Evolutionary conservation across 176 grass and related monocot genomes (phyloP).

Genomic region (Avena atlantica): DNA sequence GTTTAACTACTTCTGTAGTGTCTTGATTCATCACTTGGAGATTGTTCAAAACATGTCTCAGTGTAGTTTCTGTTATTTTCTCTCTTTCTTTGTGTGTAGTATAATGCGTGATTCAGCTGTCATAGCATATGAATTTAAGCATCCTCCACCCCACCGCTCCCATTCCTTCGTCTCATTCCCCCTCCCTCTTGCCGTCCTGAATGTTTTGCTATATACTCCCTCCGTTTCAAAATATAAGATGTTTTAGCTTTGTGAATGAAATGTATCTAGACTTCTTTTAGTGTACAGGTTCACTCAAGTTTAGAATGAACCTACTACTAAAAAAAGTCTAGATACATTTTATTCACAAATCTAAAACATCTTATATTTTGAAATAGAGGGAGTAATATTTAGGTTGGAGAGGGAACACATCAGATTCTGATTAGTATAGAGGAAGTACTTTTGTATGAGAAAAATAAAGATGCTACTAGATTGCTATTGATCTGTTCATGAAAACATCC

Average conservation of each 20-base stretch:
- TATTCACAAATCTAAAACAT: too few relatives aligned
- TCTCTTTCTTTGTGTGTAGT: background rate
- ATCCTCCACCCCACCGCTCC: background rate
- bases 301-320: too few relatives aligned
- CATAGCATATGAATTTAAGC: slow-evolving; percentile 27
- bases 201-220: background rate
- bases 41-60: slow-evolving; percentile 7
- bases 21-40: background rate
- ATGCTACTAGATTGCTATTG: slow-evolving; percentile 2
- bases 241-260: too few relatives aligned
- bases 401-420: background rate
- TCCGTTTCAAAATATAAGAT: too few relatives aligned
- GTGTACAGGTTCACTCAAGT: too few relatives aligned
- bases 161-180: background rate
- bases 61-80: background rate
- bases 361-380: too few relatives aligned
- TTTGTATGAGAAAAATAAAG: background rate
- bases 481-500: background rate
- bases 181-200: background rate
- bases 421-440: slow-evolving; percentile 10
- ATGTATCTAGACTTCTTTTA: too few relatives aligned
- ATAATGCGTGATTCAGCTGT: slow-evolving; percentile 1
- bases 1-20: background rate
- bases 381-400: background rate
- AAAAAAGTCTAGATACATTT: too few relatives aligned